Evolutionary conservation across 108 stramenopile genomes (phyloP), one percentile per base, ranked within the genome.

Genomic region (Ochromonas danica): DNA sequence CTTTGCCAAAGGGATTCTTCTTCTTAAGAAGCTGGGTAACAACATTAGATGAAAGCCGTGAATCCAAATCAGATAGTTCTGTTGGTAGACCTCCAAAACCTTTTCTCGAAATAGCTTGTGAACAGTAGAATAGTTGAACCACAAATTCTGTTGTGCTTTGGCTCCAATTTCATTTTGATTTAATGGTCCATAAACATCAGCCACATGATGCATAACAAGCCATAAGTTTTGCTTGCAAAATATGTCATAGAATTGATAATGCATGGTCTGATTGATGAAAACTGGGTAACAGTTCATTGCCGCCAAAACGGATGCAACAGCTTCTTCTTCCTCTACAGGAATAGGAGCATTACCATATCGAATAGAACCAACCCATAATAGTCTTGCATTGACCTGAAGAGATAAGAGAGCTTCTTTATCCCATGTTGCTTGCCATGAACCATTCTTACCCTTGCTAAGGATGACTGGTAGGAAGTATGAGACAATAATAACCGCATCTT

Each of bases 251-350:
- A 85, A 82, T 62, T 6, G n/a, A 70, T 14, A 28, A 71, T 39
- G 61, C 41, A 6, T 0, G 70, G 30, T 79, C 85, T 40, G n/a
- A 38, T 83, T 83, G 41, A 97, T 82, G 90, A 96, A 99, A 1
- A 99, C 96, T 1, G 98, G 97, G 38, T 95, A 94, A 84, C 96
- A 97, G 83, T 94, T 85, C 81, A 96, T 96, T 22, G 92, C 91
- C 43, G 85, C 80, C 51, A 97, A 87, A 36, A 92, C 95, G 43
- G 43, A 70, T 14, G 91, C 94, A 81, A 95, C 91, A 3, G 93
- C 94, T 62, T 89, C 85, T 43, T 83, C 83, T 31, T 93, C 89
- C 78, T 94, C 94, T 27, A 88, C 85, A 33, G 87, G 94, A 71
- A 96, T 91, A 0, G 92, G 91, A 22, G 79, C 87, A 60, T 93